phyloP scores from a whole-genome alignment of 2,329 filamentous ascomycete species.

The Fusarium illudens region DNA sequence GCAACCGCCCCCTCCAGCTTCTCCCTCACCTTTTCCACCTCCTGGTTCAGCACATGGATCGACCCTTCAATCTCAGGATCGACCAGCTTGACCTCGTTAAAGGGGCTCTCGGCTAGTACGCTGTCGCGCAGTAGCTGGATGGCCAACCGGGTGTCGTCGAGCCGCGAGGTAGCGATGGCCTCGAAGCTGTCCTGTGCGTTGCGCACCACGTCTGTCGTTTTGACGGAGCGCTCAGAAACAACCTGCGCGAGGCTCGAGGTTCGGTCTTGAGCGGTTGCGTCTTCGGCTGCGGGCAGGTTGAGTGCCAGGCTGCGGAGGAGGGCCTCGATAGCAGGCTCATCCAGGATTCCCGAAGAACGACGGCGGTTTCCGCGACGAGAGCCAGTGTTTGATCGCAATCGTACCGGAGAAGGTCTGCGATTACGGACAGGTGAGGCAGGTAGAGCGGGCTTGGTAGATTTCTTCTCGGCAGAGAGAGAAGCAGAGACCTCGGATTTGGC shows the following conservation, averaged over 20 bases:
- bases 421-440: slow-evolving; percentile 49
- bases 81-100: slow-evolving; percentile 56
- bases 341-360: slow-evolving; percentile 50
- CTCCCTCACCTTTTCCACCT: slow-evolving; percentile 53
- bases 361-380: slow-evolving; percentile 36
- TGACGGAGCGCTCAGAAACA: slow-evolving; percentile 52
- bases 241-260: slow-evolving; percentile 47
- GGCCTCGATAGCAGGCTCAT: slow-evolving; percentile 54
- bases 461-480: slow-evolving; percentile 32
- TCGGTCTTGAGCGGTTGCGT: slow-evolving; percentile 36
- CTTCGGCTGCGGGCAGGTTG: slow-evolving; percentile 48
- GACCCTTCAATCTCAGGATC: slow-evolving; percentile 63
- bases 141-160: slow-evolving; percentile 59
- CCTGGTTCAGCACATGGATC: slow-evolving; percentile 56
- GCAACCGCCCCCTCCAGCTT: slow-evolving; percentile 52
- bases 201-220: slow-evolving; percentile 54
- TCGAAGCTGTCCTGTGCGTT: slow-evolving; percentile 63
- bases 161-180: slow-evolving; percentile 48
- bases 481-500: slow-evolving; percentile 55
- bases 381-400: slow-evolving; percentile 44
- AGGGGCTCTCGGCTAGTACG: slow-evolving; percentile 62
- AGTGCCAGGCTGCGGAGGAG: slow-evolving; percentile 60
- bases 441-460: slow-evolving; percentile 32
- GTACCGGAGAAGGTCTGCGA: slow-evolving; percentile 48
- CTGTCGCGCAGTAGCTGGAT: slow-evolving; percentile 61